Base-by-base conservation (phyloP, 345 rosid genomes). In the Dovyalis caffra region DNA sequence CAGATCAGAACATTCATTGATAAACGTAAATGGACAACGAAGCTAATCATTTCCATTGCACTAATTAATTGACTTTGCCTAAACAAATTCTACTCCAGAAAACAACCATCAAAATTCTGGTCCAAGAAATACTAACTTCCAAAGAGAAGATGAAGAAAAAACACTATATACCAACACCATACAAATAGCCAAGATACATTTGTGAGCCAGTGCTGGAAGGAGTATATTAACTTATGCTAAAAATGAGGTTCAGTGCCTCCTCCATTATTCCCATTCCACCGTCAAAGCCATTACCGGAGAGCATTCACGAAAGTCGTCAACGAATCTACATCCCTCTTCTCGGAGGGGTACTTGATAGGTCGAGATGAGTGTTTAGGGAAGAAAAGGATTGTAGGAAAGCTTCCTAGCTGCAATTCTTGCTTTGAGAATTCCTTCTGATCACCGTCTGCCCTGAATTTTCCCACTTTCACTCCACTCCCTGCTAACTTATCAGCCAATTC, bases 301-400 rank as follows among this genome's bases (percentile, higher is more conserved):
- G 94, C 94, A 73, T 89, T 91, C 77, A 91, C 90, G 40, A 93
- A 95, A 33, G 96, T 83, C 89, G 76, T 85, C 85, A 93, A 83
- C 29, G 98, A 93, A 79, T 93, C 99, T 0, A 87, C 95, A 60
- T 95, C 98, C 82, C 99, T 90, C 79, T 90, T 89, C 87, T 95
- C 96, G 0, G 98, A 86, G 0, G 98, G 89, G 81, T 95, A 95
- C 86, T 95, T 93, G 29, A 95, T 87, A 0, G 92, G 94, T 47
- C 78, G 76, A 8, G 94, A 74, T 20, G 97, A 87, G 65, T 90
- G 90, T 62, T 83, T 88, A 3, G 98, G 97, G 83, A 93, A 93
- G 72, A 93, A 86, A 4, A 93, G 91, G 45, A 91, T 85, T 0
- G 98, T 91, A 0, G 99, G 99, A 77, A 95, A 95, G 86, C 98